Percentiles rank a stretch among this genome's conserved stretches.
phyloP scores from a whole-genome alignment of 2,329 filamentous ascomycete genomes.

The Thelonectria discophora region DNA sequence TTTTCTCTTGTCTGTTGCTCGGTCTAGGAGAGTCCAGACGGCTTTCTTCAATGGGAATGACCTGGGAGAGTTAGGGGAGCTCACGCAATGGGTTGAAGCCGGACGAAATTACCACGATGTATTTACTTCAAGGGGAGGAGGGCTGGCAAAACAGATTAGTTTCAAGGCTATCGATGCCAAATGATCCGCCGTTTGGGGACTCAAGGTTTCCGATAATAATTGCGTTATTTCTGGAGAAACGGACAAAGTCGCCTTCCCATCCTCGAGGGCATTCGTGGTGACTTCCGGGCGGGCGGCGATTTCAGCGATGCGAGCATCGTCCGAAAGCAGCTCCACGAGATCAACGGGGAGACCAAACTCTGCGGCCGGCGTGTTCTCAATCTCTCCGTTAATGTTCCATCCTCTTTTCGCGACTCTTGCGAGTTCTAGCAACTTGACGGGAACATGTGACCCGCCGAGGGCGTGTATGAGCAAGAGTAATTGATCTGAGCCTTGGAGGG shows the following conservation, averaged over 20 bases:
- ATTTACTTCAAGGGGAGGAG: conserved; percentile 47
- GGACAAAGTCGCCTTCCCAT: conserved; percentile 33
- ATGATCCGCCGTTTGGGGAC: conserved; percentile 30
- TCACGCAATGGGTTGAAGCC: rapidly evolving
- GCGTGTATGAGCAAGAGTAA: conserved; percentile 39
- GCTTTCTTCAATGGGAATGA: conserved; percentile 35
- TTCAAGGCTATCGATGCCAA: conserved; percentile 34
- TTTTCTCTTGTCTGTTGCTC: conserved; percentile 22
- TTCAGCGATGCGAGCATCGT: conserved; percentile 22
- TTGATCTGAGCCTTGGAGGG: conserved; percentile 38
- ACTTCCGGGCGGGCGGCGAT: conserved; percentile 27
- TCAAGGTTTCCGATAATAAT: conserved; percentile 5
- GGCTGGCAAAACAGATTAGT: conserved; percentile 43
- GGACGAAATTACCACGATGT: conserved; percentile 38
- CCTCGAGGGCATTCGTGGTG: conserved; percentile 26
- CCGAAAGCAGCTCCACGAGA: conserved; percentile 30
- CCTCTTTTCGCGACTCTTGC: conserved; percentile 33
- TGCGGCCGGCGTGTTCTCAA: conserved; percentile 32
- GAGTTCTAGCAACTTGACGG: conserved; percentile 36
- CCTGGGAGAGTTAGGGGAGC: conserved; percentile 24
- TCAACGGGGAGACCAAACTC: conserved; percentile 39
- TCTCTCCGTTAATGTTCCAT: conserved; percentile 43
- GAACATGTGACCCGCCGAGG: conserved; percentile 37
- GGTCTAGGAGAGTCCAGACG: conserved; percentile 43
- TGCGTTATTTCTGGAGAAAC: conserved; percentile 22